Evolutionary conservation across 2,329 filamentous ascomycete species (phyloP).

Genomic region (Fusarium oligoseptatum): DNA sequence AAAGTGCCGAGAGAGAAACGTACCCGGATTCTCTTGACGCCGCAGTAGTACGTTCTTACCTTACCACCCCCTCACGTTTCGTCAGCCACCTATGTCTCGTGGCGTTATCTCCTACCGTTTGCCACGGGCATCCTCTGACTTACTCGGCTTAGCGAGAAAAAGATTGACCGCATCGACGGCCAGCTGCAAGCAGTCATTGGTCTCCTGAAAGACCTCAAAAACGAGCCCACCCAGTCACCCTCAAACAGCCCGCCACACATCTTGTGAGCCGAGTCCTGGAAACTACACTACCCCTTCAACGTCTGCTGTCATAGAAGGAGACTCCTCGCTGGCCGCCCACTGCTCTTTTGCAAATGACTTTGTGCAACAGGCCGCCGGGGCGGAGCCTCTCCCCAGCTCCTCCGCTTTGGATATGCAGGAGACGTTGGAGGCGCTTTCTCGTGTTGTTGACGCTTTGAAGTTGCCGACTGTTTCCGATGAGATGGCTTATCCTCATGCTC

Average conservation of each 20-base stretch:
- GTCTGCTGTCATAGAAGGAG: background rate
- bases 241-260: background rate
- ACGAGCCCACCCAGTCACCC: background rate
- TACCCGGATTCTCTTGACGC: background rate
- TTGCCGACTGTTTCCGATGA: background rate
- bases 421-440: background rate
- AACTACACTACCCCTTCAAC: background rate
- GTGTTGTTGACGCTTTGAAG: background rate
- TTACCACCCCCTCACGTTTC: background rate
- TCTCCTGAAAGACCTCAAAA: background rate
- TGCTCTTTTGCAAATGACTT: background rate
- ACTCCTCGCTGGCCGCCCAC: background rate
- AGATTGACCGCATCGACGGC: background rate
- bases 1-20: background rate
- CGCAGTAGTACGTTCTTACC: background rate
- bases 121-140: background rate
- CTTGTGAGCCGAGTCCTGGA: background rate
- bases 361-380: background rate
- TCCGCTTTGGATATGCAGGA: background rate
- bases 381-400: background rate
- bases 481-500: background rate
- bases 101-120: background rate
- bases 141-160: background rate
- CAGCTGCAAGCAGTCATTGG: background rate
- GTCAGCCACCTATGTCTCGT: background rate